phyloP scores from a whole-genome alignment of 495 filamentous ascomycete genomes.

The Lentithecium fluviatile region DNA sequence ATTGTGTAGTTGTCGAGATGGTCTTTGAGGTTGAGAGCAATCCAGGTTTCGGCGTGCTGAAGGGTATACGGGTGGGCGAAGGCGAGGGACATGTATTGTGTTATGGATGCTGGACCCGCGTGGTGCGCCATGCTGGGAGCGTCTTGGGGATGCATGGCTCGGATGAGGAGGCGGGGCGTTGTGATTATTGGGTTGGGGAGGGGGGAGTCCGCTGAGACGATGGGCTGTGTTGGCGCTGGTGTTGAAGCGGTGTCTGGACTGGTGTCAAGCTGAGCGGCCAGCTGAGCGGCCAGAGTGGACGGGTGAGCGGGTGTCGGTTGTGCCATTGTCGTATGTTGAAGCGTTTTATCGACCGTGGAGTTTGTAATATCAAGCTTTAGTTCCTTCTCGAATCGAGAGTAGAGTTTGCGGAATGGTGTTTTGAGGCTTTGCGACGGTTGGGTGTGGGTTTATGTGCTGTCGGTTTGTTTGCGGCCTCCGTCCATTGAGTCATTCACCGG shows the following conservation, averaged over 20 bases:
- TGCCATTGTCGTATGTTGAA: neutral
- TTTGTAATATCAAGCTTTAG: no score
- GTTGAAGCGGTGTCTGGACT: no score
- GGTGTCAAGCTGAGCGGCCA: no score
- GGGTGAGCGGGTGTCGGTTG: constrained; percentile 9
- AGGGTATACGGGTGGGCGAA: constrained; percentile 42
- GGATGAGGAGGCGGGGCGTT: constrained; percentile 31
- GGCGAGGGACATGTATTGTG: constrained; percentile 36
- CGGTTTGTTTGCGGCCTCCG: no score
- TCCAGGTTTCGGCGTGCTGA: constrained; percentile 34
- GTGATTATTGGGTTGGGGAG: constrained; percentile 24
- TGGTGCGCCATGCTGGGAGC: constrained; percentile 20
- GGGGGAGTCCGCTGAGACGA: no score
- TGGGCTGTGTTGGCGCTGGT: no score
- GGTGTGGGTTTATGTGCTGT: no score
- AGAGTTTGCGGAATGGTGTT: no score
- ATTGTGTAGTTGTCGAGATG: constrained; percentile 31
- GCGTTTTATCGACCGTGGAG: no score
- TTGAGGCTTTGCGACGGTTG: no score
- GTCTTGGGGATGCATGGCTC: constrained; percentile 35
- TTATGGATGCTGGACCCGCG: constrained; percentile 34
- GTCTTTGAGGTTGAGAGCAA: constrained; percentile 21
- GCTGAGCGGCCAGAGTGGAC: neutral
- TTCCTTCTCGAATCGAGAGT: no score
- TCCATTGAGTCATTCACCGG: no score